phyloP scores from a whole-genome alignment of 2,329 filamentous ascomycete species.

The Plectosphaerella sp. region DNA sequence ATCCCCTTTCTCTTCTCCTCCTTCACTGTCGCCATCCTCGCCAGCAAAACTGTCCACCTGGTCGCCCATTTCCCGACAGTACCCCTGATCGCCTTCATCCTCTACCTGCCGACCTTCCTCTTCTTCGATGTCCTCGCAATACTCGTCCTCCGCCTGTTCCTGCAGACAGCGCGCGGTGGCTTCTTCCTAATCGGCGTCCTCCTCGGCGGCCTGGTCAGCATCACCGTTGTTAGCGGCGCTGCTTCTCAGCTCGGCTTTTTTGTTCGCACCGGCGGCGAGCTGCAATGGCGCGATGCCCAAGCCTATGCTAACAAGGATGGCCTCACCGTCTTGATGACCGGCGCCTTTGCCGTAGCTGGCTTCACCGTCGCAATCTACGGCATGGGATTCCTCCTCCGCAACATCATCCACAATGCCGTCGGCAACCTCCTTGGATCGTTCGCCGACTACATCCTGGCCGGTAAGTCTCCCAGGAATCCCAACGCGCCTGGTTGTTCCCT shows the following conservation, averaged over 20 bases:
- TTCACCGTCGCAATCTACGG: slow-evolving; percentile 12
- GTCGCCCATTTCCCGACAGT: slow-evolving; percentile 24
- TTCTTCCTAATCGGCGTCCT: slow-evolving; percentile 12
- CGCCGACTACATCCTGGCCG: slow-evolving; percentile 14
- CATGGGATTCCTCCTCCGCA: slow-evolving; percentile 17
- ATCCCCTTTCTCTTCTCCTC: slow-evolving; percentile 23
- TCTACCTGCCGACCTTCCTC: slow-evolving; percentile 29
- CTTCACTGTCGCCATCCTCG: slow-evolving; percentile 21
- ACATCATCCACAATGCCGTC: slow-evolving; percentile 16
- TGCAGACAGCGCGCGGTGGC: slow-evolving; percentile 19
- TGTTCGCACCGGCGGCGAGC: slow-evolving; percentile 22
- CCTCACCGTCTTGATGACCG: slow-evolving; percentile 23
- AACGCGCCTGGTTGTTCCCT: not conserved
- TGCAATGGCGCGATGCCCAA: slow-evolving; percentile 25
- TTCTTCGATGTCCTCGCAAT: slow-evolving; percentile 26
- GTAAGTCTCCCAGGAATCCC: slow-evolving; percentile 9
- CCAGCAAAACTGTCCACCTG: slow-evolving; percentile 25
- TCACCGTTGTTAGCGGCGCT: slow-evolving; percentile 20
- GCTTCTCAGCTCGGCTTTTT: slow-evolving; percentile 25
- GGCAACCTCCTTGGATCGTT: slow-evolving; percentile 14
- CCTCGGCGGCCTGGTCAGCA: slow-evolving; percentile 17
- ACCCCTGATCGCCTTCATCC: slow-evolving; percentile 20
- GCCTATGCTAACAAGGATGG: slow-evolving; percentile 23
- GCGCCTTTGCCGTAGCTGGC: slow-evolving; percentile 13
- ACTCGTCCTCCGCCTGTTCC: slow-evolving; percentile 23